Conservation (phyloP, 352 stramenopile genomes). For the Phytophthora citrophthora region DNA sequence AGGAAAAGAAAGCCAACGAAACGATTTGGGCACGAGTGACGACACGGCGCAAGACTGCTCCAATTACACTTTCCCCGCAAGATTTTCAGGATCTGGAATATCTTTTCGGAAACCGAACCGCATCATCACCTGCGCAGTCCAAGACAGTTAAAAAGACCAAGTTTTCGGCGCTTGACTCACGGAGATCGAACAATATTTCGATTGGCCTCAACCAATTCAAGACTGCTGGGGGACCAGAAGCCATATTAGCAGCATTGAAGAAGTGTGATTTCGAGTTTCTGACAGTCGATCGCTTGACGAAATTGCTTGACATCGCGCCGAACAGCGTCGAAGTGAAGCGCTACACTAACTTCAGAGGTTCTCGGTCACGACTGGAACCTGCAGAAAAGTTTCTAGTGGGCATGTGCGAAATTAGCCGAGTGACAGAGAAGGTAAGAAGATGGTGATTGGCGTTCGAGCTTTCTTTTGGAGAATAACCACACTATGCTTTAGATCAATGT, state of each 20-base stretch:
- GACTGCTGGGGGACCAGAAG: slow-evolving; percentile 45
- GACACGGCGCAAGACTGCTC: slow-evolving; percentile 62
- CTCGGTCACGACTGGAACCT: slow-evolving; percentile 50
- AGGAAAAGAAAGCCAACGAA: slow-evolving; percentile 55
- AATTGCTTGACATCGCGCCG: slow-evolving; percentile 71
- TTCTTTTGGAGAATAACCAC: not conserved
- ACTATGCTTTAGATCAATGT: slow-evolving; percentile 53
- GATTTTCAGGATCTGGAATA: slow-evolving; percentile 71
- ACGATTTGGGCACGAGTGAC: slow-evolving; percentile 84
- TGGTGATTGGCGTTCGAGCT: not conserved
- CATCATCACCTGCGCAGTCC: slow-evolving; percentile 10
- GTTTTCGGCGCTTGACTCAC: slow-evolving; percentile 73
- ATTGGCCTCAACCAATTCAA: slow-evolving; percentile 86
- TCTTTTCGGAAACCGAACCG: slow-evolving; percentile 54
- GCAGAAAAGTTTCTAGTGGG: slow-evolving; percentile 75
- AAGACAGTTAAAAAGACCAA: slow-evolving; percentile 40
- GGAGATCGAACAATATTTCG: slow-evolving; percentile 81
- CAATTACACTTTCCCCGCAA: slow-evolving; percentile 70
- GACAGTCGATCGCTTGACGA: slow-evolving; percentile 64
- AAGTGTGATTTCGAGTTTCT: slow-evolving; percentile 68
- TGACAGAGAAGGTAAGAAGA: slow-evolving; percentile 72
- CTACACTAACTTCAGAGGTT: slow-evolving; percentile 72
- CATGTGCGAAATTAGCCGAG: slow-evolving; percentile 71
- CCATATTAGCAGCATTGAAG: slow-evolving; percentile 55
- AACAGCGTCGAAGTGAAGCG: slow-evolving; percentile 70